Evolutionary conservation across 2,329 filamentous ascomycete species (phyloP).

Genomic region (Herpotrichia juniperi): DNA sequence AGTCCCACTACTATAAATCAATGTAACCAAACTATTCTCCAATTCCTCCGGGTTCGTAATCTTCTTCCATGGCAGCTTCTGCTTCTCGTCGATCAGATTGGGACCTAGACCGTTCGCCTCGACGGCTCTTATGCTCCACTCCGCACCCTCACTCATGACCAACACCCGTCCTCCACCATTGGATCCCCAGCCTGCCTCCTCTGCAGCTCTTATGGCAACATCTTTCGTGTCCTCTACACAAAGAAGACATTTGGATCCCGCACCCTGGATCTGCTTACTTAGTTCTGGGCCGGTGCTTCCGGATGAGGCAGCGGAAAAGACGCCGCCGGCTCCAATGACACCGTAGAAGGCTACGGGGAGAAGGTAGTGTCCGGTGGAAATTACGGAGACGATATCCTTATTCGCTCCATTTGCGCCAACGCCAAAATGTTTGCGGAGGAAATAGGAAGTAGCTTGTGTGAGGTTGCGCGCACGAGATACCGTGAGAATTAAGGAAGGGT

Average conservation of each 20-base stretch:
- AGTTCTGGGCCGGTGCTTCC: conserved; percentile 59
- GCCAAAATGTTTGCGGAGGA: conserved; percentile 60
- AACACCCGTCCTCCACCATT: conserved; percentile 54
- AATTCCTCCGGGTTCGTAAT: conserved; percentile 59
- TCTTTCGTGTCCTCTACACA: conserved; percentile 58
- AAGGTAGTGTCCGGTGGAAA: conserved; percentile 63
- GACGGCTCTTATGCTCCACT: conserved; percentile 42
- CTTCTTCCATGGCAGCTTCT: conserved; percentile 57
- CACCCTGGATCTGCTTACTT: conserved; percentile 54
- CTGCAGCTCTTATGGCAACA: conserved; percentile 56
- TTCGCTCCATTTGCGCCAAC: conserved; percentile 58
- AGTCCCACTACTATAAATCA: conserved; percentile 57
- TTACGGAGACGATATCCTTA: conserved; percentile 59
- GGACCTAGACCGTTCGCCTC: conserved; percentile 30
- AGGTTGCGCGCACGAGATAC: conserved; percentile 57
- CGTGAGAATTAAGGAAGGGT: conserved; percentile 61
- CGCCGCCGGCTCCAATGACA: conserved; percentile 64
- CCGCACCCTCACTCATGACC: conserved; percentile 53
- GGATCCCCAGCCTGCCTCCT: conserved; percentile 49
- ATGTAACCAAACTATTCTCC: conserved; percentile 50
- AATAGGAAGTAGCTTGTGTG: conserved; percentile 60
- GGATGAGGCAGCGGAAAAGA: conserved; percentile 63
- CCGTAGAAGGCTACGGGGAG: conserved; percentile 62
- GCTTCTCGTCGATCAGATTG: conserved; percentile 45
- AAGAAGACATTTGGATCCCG: conserved; percentile 50